phyloP scores from a whole-genome alignment of 352 stramenopile genomes.

The Phytophthora uliginosa region DNA sequence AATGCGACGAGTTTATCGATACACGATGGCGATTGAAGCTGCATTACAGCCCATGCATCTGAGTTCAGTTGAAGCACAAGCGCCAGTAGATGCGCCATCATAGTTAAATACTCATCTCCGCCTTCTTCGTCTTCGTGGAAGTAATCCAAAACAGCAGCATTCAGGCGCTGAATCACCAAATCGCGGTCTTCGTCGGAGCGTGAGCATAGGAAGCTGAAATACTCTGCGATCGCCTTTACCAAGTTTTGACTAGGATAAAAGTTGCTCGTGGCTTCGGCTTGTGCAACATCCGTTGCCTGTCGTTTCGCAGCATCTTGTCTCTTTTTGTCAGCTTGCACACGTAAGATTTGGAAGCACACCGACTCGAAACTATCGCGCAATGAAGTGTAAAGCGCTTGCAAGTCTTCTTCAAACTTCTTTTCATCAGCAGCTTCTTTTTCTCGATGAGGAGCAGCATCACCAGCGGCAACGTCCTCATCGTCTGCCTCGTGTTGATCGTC shows the following conservation, averaged over 20 bases:
- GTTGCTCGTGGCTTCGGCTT: constrained; percentile 9
- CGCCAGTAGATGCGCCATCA: constrained; percentile 75
- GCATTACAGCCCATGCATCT: constrained; percentile 45
- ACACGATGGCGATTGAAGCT: constrained; percentile 55
- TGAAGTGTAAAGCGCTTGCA: constrained; percentile 61
- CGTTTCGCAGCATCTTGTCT: constrained; percentile 14
- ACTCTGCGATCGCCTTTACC: constrained; percentile 71
- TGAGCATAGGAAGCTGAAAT: constrained; percentile 69
- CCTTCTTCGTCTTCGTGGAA: constrained; percentile 40
- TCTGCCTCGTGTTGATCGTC: constrained; percentile 38
- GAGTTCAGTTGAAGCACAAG: constrained; percentile 75
- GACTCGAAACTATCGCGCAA: constrained; percentile 73
- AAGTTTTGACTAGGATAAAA: constrained; percentile 59
- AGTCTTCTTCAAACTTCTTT: constrained; percentile 54
- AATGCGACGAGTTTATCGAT: constrained; percentile 60
- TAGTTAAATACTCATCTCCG: constrained; percentile 53
- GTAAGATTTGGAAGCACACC: constrained; percentile 75
- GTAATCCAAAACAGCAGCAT: constrained; percentile 54
- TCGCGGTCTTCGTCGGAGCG: constrained; percentile 68
- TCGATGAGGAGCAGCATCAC: constrained; percentile 12
- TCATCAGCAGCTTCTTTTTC: constrained; percentile 36
- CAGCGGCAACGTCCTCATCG: constrained; percentile 27
- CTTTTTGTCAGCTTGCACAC: constrained; percentile 46
- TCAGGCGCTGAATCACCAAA: constrained; percentile 63
- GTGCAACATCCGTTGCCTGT: not conserved